phyloP scores from a whole-genome alignment of 2,329 filamentous ascomycete genomes.

The Fusarium sp. region DNA sequence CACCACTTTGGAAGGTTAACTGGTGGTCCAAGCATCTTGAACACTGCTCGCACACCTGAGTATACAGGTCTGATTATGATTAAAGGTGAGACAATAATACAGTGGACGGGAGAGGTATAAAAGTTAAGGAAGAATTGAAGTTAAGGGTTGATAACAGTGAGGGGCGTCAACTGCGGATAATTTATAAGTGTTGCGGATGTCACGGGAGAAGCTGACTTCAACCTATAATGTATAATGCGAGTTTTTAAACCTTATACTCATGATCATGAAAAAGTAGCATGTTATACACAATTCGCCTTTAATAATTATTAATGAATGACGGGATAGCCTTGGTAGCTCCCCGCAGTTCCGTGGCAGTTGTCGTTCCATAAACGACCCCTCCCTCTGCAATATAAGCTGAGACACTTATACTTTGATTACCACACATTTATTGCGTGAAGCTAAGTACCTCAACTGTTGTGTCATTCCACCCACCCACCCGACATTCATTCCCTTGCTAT shows the following conservation, averaged over 20 bases:
- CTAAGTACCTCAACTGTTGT: conserved; percentile 23
- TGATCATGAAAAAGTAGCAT: not conserved
- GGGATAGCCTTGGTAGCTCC: conserved; percentile 4
- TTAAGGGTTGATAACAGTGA: conserved; percentile 12
- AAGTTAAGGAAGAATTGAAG: not conserved
- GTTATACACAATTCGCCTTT: not conserved
- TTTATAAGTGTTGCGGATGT: conserved; percentile 33
- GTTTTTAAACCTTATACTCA: not conserved
- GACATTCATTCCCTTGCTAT: conserved; percentile 19
- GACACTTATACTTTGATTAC: conserved; percentile 12
- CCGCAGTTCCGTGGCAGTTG: conserved; percentile 6
- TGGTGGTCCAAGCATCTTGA: conserved; percentile 61
- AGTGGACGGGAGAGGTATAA: not conserved
- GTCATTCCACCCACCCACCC: conserved; percentile 19
- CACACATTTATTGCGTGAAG: not conserved
- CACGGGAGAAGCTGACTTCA: conserved; percentile 18
- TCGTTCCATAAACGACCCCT: conserved; percentile 1
- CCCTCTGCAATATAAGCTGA: conserved; percentile 13
- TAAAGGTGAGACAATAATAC: not conserved
- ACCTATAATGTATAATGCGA: not conserved
- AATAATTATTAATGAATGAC: not conserved
- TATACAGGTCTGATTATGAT: not conserved
- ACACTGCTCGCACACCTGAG: not conserved
- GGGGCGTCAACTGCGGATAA: conserved; percentile 20
- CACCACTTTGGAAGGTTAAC: conserved; percentile 71